Conservation (phyloP, 1,284 basidiomycete species). For the Chiua sp. region DNA sequence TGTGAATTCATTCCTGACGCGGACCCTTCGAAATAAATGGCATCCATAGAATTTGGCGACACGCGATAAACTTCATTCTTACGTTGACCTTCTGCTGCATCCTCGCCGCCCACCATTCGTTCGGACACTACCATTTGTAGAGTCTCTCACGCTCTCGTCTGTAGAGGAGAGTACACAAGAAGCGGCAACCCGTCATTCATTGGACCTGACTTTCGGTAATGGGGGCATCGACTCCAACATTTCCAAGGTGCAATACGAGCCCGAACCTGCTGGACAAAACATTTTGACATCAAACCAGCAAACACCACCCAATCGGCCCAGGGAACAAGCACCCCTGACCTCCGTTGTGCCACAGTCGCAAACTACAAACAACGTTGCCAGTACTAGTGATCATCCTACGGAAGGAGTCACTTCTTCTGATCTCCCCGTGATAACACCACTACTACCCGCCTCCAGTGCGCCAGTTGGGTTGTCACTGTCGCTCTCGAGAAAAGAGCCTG, state of each 20-base stretch:
- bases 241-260: slow-evolving; percentile 1
- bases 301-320: not conserved
- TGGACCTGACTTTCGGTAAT: slow-evolving; percentile 40
- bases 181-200: slow-evolving; percentile 44
- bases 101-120: slow-evolving; percentile 79
- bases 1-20: slow-evolving; percentile 8
- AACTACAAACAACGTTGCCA: not conserved
- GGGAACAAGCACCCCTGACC: slow-evolving; percentile 1
- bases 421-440: not conserved
- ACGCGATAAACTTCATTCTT: slow-evolving; percentile 38
- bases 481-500: slow-evolving; percentile 13
- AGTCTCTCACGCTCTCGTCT: slow-evolving; percentile 62
- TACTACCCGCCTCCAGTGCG: not conserved
- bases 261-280: slow-evolving; percentile 5
- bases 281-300: slow-evolving; percentile 3
- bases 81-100: slow-evolving; percentile 71
- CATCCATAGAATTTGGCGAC: slow-evolving; percentile 20
- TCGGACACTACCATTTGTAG: slow-evolving; percentile 67
- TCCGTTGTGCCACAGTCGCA: slow-evolving; percentile 1
- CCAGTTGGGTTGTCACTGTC: not conserved
- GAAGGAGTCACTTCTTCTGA: not conserved
- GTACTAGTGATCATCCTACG: not conserved
- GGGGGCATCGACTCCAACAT: not conserved
- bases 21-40: not conserved
- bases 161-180: slow-evolving; percentile 70